phyloP scores from a whole-genome alignment of 176 grass and related monocot species.

The Oryza glumipatula region DNA sequence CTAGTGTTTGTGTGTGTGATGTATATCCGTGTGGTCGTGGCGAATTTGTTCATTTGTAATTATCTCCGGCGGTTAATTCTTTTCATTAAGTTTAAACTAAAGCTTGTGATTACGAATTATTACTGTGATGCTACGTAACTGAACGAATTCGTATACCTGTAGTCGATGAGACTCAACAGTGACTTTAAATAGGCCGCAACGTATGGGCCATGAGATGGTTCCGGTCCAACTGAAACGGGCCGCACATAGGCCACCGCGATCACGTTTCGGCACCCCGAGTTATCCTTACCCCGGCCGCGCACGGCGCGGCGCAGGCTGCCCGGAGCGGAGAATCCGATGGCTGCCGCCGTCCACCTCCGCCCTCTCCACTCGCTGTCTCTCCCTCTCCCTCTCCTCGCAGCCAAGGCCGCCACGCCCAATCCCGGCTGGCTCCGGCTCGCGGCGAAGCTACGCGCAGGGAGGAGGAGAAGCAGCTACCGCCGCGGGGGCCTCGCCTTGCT shows the following conservation, averaged over 20 bases:
- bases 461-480: constrained; percentile 22
- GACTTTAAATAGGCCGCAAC: no score
- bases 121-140: background rate
- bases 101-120: no score
- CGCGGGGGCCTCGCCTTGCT: constrained; percentile 16
- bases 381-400: constrained; percentile 1
- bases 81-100: background rate
- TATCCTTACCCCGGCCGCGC: background rate
- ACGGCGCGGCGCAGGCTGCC: background rate
- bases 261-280: no score
- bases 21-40: background rate
- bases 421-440: constrained; percentile 15
- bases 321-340: constrained; percentile 35
- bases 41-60: background rate
- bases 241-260: no score
- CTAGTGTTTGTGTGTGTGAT: background rate
- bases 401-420: background rate
- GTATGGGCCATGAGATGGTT: no score
- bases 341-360: constrained; percentile 42
- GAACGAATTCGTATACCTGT: background rate
- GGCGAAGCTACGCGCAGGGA: constrained; percentile 11
- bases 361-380: background rate
- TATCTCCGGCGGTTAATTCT: no score
- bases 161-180: no score
- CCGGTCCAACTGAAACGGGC: no score